These are phyloP conservation scores for Leccinum variicolor DNA, from an alignment of 768 basidiomycete genomes.

Conservation along the genomic window DNA sequence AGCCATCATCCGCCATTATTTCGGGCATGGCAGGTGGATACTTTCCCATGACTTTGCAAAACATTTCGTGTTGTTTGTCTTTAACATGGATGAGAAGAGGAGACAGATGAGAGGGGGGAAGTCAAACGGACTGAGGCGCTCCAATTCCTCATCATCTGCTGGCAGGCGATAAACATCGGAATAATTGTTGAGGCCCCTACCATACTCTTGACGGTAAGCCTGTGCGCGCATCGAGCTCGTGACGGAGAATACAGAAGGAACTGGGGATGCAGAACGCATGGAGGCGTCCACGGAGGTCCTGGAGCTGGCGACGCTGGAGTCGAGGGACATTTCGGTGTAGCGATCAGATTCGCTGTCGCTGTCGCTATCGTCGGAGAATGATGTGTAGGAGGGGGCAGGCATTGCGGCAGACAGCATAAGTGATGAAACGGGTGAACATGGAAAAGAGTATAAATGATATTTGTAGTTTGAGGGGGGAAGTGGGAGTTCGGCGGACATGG, in stretches of 20 bases:
- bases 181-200: slow-evolving; percentile 69
- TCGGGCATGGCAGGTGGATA: slow-evolving; percentile 58
- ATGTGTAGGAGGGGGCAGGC: slow-evolving; percentile 7
- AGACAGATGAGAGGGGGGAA: neutral
- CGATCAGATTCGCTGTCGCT: slow-evolving; percentile 49
- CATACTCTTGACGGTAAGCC: slow-evolving; percentile 63
- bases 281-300: slow-evolving; percentile 57
- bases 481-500: slow-evolving; percentile 31
- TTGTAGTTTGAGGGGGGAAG: slow-evolving; percentile 14
- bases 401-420: slow-evolving; percentile 15
- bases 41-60: slow-evolving; percentile 62
- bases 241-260: slow-evolving; percentile 66
- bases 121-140: slow-evolving; percentile 54
- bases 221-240: slow-evolving; percentile 59
- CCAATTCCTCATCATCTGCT: slow-evolving; percentile 74
- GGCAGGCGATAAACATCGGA: slow-evolving; percentile 78
- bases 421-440: neutral
- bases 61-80: slow-evolving; percentile 70
- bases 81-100: slow-evolving; percentile 10
- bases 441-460: slow-evolving; percentile 23
- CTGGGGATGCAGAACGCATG: slow-evolving; percentile 63
- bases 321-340: slow-evolving; percentile 41
- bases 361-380: slow-evolving; percentile 39
- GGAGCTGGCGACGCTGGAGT: slow-evolving; percentile 43
- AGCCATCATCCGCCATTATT: slow-evolving; percentile 57